Base-by-base conservation (phyloP, 2,329 filamentous ascomycete species). In the Talaromyces sp. region DNA sequence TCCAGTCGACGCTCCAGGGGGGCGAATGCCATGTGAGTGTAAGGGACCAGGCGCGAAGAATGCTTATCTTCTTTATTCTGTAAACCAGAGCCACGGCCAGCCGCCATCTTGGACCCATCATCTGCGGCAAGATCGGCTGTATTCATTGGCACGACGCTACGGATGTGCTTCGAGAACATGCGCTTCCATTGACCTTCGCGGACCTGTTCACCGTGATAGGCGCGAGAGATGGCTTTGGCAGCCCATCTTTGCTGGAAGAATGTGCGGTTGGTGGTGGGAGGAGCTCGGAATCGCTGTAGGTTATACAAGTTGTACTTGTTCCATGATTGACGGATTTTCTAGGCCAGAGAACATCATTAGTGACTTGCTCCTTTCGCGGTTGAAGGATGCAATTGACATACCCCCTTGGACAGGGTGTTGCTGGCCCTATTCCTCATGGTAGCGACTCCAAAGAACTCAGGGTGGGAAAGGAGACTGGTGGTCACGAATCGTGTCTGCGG, bases 231-330 rank as follows among this genome's bases (percentile, higher is more conserved):
- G 19, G 91, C 86, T 76, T 99, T 99, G 66, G 93, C 90, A 1
- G 77, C 75, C 93, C 93, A 99, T 87, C 99, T 99, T 77, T 97
- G 93, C 81, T 97, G 93, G 82, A 96, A 99, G 77, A 94, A 95
- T 40, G 92, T 97, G 57, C 77, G 67, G 29, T 69, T 66, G 56
- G 63, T 68, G 53, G 77, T 74, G 14, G 64, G 69, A 16, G 81
- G 83, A 2, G 73, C 67, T 39, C 66, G 75, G 30, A 83, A 67
- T 62, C 83, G 82, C 46, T 80, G 77, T 61, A 99, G 77, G 77
- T 97, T 97, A 84, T 90, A 99, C 59, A 99, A 82, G 71, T 96
- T 96, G 81, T 91, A 91, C 79, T 96, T 96, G 81, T 91, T 96
- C 94, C 93, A 97, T 80, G 91, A 91, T 80, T 94, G 90, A 67